A percentile compares a stretch with the other conserved stretches of the same genome.
These are phyloP conservation scores for Tolypocladium sp. DNA, from an alignment of 2,329 filamentous ascomycete genomes.

Conservation along the genomic window DNA sequence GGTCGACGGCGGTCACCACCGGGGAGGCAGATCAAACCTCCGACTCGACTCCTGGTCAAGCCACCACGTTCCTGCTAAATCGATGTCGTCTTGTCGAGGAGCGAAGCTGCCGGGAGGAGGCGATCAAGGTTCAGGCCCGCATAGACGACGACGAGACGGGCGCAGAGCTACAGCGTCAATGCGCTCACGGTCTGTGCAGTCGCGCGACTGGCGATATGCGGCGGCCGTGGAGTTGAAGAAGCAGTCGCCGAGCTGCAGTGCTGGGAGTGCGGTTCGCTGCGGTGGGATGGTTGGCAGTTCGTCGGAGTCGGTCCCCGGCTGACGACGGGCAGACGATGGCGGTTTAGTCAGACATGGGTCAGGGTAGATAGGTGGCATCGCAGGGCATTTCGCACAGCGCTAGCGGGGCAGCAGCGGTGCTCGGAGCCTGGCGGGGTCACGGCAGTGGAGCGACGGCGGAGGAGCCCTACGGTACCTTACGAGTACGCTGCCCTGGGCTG, in stretches of 20 bases:
- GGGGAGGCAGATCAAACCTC: neutral
- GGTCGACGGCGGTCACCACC: neutral
- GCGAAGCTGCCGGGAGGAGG: neutral
- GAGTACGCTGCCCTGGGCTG: no score
- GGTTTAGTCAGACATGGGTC: neutral
- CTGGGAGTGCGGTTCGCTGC: neutral
- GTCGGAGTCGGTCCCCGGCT: neutral
- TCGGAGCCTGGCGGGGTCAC: neutral
- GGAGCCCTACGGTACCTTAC: no score
- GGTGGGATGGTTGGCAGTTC: neutral
- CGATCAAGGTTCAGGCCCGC: neutral
- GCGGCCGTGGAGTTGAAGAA: neutral
- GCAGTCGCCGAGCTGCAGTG: neutral
- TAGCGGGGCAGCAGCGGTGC: neutral
- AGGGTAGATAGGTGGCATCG: neutral
- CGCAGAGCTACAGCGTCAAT: neutral
- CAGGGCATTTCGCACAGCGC: neutral
- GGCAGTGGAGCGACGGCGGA: neutral
- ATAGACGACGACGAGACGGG: neutral
- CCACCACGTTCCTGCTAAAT: neutral
- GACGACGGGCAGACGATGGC: neutral
- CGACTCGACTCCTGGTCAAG: neutral
- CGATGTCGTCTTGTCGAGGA: neutral
- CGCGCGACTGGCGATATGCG: neutral
- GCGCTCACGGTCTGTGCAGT: neutral